A percentile compares a stretch with the other conserved stretches of the same genome.
These are phyloP conservation scores for Brassica napus DNA, from an alignment of 345 rosid species.

Conservation along the genomic window DNA sequence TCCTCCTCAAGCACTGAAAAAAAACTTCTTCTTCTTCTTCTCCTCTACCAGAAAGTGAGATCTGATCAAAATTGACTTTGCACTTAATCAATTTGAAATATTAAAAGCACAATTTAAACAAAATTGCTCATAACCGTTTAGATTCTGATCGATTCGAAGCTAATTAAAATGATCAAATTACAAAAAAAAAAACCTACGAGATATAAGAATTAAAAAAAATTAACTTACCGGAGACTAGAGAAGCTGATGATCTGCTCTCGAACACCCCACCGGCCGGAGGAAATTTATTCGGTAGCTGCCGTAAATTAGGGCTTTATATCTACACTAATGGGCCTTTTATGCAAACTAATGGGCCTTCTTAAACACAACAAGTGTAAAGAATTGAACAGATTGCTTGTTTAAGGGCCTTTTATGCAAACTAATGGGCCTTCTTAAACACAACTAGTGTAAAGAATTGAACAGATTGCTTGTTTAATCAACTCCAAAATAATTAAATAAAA, in stretches of 20 bases:
- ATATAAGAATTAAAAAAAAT: neutral
- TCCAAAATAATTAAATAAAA: neutral
- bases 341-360: neutral
- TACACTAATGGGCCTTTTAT: conserved; percentile 1
- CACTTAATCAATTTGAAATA: no score
- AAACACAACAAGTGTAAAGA: neutral
- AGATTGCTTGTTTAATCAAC: neutral
- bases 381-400: no score
- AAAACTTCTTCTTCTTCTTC: neutral
- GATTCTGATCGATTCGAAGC: conserved; percentile 10
- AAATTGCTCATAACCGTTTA: neutral
- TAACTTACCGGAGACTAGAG: conserved; percentile 27
- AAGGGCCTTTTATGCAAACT: no score
- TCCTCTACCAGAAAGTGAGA: neutral
- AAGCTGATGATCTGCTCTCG: conserved; percentile 33
- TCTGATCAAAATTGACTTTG: conserved; percentile 10
- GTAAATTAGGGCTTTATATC: neutral
- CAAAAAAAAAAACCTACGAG: neutral
- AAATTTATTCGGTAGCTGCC: neutral
- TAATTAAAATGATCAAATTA: neutral
- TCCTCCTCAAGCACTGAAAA: neutral
- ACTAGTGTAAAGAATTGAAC: no score
- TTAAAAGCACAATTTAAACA: no score
- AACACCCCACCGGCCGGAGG: conserved; percentile 28
- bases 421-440: no score